Base-by-base conservation (phyloP, 805 yeast genomes). In the Millerozyma miso region DNA sequence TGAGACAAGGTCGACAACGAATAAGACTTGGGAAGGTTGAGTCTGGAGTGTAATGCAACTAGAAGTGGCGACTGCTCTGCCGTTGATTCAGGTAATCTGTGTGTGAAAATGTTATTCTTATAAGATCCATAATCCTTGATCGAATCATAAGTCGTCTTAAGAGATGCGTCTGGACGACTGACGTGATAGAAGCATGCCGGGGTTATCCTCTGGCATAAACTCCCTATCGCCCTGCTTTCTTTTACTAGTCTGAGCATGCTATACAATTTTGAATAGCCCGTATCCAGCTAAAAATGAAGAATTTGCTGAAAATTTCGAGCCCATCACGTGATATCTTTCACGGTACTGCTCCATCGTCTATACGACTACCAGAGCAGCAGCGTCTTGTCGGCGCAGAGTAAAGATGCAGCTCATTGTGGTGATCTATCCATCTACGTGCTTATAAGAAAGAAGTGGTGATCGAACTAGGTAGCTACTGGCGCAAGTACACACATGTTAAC, bases 11-110 rank as follows among this genome's bases (percentile, higher is more conserved):
- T 80, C 10, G 88, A 72, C 33, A 75, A 71, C 43, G 80, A 61
- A 55, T 78, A 85, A 4, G 63, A 55, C 18, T 66, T 52, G 4
- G 93, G 84, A 40, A 91, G 73, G 15, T 73, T 63, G 41, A 91
- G 69, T 62, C 99, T 80, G 15, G 85, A 69, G 55, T 88, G 96
- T 45, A 91, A 73, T 3, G 97, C 82, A 31, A 76, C 76, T 41
- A 93, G 71, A n/a, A 83, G 76, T 1, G 96, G 86, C 8, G 88
- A 79, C 55, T 77, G 75, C 45, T 67, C 67, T 15, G 75, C 76
- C 4, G 73, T 65, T 8, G 71, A 60, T 51, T 71, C 76, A 14
- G 76, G 74, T 48, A 71, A 60, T 56, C 74, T 59, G 48, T 71
- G 74, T 31, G 74, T 69, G 58, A 65, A 68, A 33, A 65, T 58